Evolutionary conservation across 768 basidiomycete genomes (phyloP).

Genomic region (Lactarius vividus): DNA sequence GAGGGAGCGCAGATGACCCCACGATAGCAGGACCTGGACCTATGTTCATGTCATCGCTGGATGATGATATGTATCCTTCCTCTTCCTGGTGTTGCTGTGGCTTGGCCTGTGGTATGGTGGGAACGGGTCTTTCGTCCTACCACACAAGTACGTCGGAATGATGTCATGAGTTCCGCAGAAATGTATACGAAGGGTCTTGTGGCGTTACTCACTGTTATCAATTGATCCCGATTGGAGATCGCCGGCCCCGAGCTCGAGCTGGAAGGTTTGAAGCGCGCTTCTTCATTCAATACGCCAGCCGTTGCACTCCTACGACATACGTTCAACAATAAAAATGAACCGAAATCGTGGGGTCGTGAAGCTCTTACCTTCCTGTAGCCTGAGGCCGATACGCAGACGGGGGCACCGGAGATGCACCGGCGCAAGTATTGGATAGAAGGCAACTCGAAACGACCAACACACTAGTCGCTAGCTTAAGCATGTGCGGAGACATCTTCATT

Average conservation of each 20-base stretch:
- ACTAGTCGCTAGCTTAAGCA: background rate
- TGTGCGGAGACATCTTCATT: background rate
- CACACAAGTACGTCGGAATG: background rate
- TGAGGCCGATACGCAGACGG: background rate
- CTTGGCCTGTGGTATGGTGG: background rate
- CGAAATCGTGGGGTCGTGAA: background rate
- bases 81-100: background rate
- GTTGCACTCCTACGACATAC: background rate
- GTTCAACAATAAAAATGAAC: no score
- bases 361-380: background rate
- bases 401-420: background rate
- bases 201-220: background rate
- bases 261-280: background rate
- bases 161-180: background rate
- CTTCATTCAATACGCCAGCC: background rate
- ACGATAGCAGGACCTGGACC: no score
- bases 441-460: background rate
- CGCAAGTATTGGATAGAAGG: background rate
- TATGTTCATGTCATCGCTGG: background rate
- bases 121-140: background rate
- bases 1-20: no score
- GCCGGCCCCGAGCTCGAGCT: background rate
- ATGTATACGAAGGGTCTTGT: background rate
- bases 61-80: background rate
- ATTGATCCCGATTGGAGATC: background rate